A percentile compares a stretch with the other conserved stretches of the same genome.
phyloP scores from a whole-genome alignment of 179 eudicot genomes.

The Patellifolia procumbens region DNA sequence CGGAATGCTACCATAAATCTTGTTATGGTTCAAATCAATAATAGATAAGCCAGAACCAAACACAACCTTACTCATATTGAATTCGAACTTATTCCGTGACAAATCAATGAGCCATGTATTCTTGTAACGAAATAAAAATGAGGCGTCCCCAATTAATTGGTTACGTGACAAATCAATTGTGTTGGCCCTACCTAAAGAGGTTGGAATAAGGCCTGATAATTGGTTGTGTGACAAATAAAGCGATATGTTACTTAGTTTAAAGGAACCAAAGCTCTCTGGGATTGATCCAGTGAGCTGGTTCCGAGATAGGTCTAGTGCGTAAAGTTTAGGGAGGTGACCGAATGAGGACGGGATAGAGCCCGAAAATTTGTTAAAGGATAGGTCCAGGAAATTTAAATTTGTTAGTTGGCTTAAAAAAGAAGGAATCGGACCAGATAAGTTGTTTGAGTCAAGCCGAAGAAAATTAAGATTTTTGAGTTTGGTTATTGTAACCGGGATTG shows the following conservation, averaged over 20 bases:
- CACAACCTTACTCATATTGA: constrained; percentile 18
- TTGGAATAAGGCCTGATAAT: constrained; percentile 38
- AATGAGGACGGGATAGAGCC: constrained; percentile 44
- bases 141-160: constrained; percentile 33
- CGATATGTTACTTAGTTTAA: constrained; percentile 12
- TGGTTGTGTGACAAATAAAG: constrained; percentile 30
- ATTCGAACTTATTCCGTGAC: constrained; percentile 30
- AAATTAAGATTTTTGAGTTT: constrained; percentile 19
- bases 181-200: constrained; percentile 20
- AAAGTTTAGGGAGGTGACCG: constrained; percentile 31
- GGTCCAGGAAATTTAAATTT: constrained; percentile 25
- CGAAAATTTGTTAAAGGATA: constrained; percentile 35
- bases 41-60: constrained; percentile 20
- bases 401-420: constrained; percentile 30
- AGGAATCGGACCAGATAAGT: constrained; percentile 39
- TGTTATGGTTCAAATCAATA: constrained; percentile 36
- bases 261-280: constrained; percentile 37
- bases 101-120: constrained; percentile 21
- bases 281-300: constrained; percentile 46
- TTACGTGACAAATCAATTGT: constrained; percentile 33
- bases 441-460: constrained; percentile 15
- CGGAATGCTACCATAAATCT: constrained; percentile 31
- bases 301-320: constrained; percentile 25
- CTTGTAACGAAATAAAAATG: constrained; percentile 30
- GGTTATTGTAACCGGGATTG: constrained; percentile 20